Evolutionary conservation across 208 protist genomes (phyloP), one percentile per base, ranked within the genome.

Genomic region (Wallacemonas sp.): DNA sequence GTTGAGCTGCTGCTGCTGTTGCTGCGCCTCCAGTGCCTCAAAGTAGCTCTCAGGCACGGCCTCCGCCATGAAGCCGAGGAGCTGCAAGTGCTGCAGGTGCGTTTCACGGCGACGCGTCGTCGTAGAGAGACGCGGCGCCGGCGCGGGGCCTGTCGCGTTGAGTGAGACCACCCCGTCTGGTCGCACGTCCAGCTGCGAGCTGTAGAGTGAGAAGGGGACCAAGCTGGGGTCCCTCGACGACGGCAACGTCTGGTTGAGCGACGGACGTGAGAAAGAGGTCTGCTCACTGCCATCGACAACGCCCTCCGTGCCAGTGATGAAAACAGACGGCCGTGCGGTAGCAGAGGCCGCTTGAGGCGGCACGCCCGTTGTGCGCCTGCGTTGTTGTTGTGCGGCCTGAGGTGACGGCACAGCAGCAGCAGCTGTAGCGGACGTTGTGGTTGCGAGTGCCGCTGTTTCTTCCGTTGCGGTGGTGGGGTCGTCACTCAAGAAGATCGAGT

Each of bases 51-150:
- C 52, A 1, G 47, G 44, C 32, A 84, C 60, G 9, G 81, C 82
- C 2, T 92, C 89, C 38, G 70, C 69, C 89, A 95, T 95, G 39
- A 95, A 95, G 54, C 73, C 69, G 14, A 92, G 75, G 12, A 95
- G 56, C 34, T 90, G 86, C 38, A 95, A 52, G 1, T 67, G 66
- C 2, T 65, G 1, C 16, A 58, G n/a, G 52, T 44, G 24, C 9
- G 58, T 41, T 48, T 38, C 16, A 46, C 36, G 21, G 29, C 44
- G 39, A 54, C 26, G 29, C 46, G 32, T 17, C 30, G n/a, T 19
- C 2, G 30, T 58, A 16, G 52, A 58, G 11, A 24, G 52, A 6
- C 52, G 52, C n/a, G 39, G 41, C 8, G n/a, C 39, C 17, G 38
- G 21, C 39, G 34, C 30, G 4, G 27, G 16, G 41, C 21, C 30